Evolutionary conservation across 176 grass and related monocot species (phyloP), one percentile per base, ranked within the genome.

Genomic region (Eragrostis nindensis): DNA sequence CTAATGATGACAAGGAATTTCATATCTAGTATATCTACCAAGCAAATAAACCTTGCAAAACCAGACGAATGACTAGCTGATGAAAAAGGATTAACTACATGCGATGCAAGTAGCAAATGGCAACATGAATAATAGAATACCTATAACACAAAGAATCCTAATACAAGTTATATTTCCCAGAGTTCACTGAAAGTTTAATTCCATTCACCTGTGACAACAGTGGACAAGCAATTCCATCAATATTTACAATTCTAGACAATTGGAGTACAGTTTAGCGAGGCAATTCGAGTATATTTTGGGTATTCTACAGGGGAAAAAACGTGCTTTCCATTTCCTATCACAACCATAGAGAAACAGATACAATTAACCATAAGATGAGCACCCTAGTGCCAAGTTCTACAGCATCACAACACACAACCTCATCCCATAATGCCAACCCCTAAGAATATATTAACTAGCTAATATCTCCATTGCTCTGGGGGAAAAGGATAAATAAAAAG

Each of bases 1-100:
- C 11, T 19, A 73, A 60, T 24, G 68, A 70, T 43, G 39, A 62
- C 19, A 26, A 74, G 24, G 18, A 80, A 68, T 68, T 77, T 68
- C 32, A 62, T n/a, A 69, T 36, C 32, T 36, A 2, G 32, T 36
- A 36, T 36, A 36, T 19, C 18, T 52, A 36, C 26, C 17, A 1
- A 65, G 22, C 24, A 75, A 71, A 50, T 62, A 63, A 71, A 79
- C 8, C 18, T 45, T 46, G 39, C 17, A 76, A 30, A 17, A 17
- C 39, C 12, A 68, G 25, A n/a, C 29, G 10, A 59, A 71, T 9
- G 24, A 32, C 41, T 63, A 29, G 10, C 66, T 70, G 56, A 22
- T 53, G 44, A 41, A 50, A 22, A 24, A 57, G 45, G 62, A 27
- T 64, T 5, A 49, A 42, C 39, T 46, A 26, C 12, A 8, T 12